A percentile compares a stretch with the other conserved stretches of the same genome.
Conservation (phyloP, 148 eudicot species). For the Vaccinium darrowii region DNA sequence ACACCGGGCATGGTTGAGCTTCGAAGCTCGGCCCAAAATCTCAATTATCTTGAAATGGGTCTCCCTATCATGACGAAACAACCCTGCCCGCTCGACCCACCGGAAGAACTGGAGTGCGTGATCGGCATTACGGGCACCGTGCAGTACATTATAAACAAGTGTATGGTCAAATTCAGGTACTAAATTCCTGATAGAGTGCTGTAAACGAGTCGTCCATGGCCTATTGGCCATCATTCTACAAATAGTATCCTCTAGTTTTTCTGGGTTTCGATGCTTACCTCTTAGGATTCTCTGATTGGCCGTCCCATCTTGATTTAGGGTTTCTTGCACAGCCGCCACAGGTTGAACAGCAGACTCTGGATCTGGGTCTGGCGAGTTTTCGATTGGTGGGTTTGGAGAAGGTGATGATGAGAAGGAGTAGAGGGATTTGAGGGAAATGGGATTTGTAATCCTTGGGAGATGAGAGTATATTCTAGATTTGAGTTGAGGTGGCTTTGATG, state of each 20-base stretch:
- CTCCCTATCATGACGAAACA: constrained; percentile 55
- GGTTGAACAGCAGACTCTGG: constrained; percentile 14
- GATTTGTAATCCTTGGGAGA: constrained; percentile 26
- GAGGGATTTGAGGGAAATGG: constrained; percentile 33
- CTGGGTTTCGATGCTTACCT: constrained; percentile 56
- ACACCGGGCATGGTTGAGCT: constrained; percentile 84
- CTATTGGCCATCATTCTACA: constrained; percentile 91
- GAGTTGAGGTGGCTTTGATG: constrained; percentile 36
- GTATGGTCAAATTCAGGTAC: constrained; percentile 61
- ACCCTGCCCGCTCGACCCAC: constrained; percentile 76
- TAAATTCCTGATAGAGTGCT: constrained; percentile 75
- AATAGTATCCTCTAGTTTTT: constrained; percentile 62
- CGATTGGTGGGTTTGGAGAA: constrained; percentile 25
- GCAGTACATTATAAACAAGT: constrained; percentile 67
- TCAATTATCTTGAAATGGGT: constrained; percentile 74
- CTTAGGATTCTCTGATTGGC: constrained; percentile 27
- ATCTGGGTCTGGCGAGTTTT: constrained; percentile 4
- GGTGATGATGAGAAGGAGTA: constrained; percentile 44
- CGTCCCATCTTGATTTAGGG: constrained; percentile 1
- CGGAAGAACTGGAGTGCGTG: constrained; percentile 89
- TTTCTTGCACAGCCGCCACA: constrained; percentile 20
- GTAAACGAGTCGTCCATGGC: constrained; percentile 90
- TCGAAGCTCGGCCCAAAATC: constrained; percentile 58
- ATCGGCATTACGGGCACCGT: constrained; percentile 51
- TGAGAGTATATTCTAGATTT: constrained; percentile 36